phyloP scores from a whole-genome alignment of 192 early-diverging fungal species.

The Linderina pennispora region DNA sequence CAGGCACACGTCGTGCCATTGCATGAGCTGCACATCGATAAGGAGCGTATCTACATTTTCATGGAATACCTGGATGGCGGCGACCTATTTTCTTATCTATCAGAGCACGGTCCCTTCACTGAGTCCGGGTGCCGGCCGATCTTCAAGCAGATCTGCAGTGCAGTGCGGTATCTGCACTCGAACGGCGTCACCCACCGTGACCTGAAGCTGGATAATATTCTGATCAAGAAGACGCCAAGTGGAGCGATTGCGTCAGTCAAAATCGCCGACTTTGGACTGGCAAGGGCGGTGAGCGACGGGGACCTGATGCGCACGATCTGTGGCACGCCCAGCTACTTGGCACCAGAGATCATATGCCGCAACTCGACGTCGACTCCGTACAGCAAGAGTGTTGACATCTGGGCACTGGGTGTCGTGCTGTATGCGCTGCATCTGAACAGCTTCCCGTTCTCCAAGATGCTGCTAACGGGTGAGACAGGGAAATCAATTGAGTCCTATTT shows the following conservation, averaged over 20 bases:
- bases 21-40: conserved; percentile 35
- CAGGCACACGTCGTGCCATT: conserved; percentile 38
- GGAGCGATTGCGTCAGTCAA: conserved; percentile 20
- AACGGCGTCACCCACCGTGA: conserved; percentile 90
- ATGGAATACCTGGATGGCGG: conserved; percentile 46
- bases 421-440: conserved; percentile 38
- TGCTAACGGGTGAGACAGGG: conserved; percentile 6
- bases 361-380: conserved; percentile 29
- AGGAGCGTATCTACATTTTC: conserved; percentile 44
- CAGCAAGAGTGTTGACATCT: conserved; percentile 41
- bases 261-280: conserved; percentile 68
- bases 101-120: conserved; percentile 27
- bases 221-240: conserved; percentile 19
- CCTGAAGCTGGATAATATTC: conserved; percentile 81
- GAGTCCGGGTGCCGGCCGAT: conserved; percentile 35
- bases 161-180: conserved; percentile 69
- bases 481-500: conserved; percentile 18
- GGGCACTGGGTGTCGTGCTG: conserved; percentile 45
- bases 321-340: conserved; percentile 53
- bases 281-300: conserved; percentile 37
- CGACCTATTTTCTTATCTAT: conserved; percentile 39
- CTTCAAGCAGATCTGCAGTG: conserved; percentile 41
- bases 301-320: conserved; percentile 48
- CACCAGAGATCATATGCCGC: conserved; percentile 46
- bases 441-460: conserved; percentile 33